These are phyloP conservation scores for Suhomyces panamericanus DNA, from an alignment of 1,139 yeast species.

Conservation along the genomic window DNA sequence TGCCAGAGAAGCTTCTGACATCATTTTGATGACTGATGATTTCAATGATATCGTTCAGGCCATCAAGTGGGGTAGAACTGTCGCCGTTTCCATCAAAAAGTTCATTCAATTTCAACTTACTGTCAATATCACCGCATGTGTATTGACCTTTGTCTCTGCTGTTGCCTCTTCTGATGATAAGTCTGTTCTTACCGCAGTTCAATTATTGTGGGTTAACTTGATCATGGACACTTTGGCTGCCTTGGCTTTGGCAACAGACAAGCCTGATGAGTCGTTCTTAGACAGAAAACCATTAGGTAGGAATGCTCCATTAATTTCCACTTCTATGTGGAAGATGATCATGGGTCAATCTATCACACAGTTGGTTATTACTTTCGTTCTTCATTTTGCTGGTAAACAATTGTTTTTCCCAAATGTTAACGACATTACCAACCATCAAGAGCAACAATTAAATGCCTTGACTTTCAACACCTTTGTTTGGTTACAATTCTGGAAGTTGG, in stretches of 20 bases:
- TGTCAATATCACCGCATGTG: constrained; percentile 93
- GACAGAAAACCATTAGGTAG: constrained; percentile 86
- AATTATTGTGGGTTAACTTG: constrained; percentile 92
- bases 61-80: constrained; percentile 99
- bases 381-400: constrained; percentile 74
- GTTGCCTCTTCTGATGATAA: constrained; percentile 75
- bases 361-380: constrained; percentile 69
- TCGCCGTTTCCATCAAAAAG: constrained; percentile 89
- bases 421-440: constrained; percentile 44
- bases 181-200: constrained; percentile 95
- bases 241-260: constrained; percentile 94
- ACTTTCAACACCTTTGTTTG: constrained; percentile 96
- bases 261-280: constrained; percentile 80
- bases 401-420: constrained; percentile 51
- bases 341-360: constrained; percentile 82
- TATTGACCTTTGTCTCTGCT: constrained; percentile 90
- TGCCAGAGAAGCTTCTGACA: constrained; percentile 94
- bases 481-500: constrained; percentile 93
- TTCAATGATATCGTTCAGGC: constrained; percentile 95
- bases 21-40: constrained; percentile 92
- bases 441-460: constrained; percentile 70
- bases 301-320: constrained; percentile 73
- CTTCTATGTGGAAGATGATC: constrained; percentile 98
- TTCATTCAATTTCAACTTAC: constrained; percentile 95
- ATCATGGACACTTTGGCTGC: constrained; percentile 99